Percentiles rank a stretch among this genome's conserved stretches.
Evolutionary conservation across 2,329 filamentous ascomycete genomes (phyloP).

Genomic region (Xylaria sp.): DNA sequence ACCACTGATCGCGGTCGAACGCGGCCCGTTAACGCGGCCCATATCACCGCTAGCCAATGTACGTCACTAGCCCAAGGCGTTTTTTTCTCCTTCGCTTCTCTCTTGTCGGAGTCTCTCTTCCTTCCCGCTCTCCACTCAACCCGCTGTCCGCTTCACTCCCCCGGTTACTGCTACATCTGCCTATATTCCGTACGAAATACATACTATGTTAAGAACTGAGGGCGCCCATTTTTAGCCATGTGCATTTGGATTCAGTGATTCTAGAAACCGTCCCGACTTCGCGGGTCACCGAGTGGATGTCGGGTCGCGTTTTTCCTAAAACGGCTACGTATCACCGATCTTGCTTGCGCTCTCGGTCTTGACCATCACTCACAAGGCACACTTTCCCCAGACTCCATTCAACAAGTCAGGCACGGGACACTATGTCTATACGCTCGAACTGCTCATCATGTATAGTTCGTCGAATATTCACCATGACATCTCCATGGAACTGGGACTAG

Average conservation of each 20-base stretch:
- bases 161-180: conserved; percentile 19
- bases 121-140: not conserved
- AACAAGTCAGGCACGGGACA: not conserved
- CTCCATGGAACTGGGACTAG: not conserved
- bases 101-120: not conserved
- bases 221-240: conserved; percentile 22
- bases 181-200: not conserved
- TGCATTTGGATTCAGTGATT: conserved; percentile 19
- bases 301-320: conserved; percentile 11
- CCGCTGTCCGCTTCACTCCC: not conserved
- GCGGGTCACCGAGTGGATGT: conserved; percentile 16
- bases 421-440: too few relatives aligned
- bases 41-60: not conserved
- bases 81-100: not conserved
- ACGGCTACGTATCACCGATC: conserved; percentile 2
- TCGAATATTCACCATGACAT: not conserved
- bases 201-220: conserved; percentile 15
- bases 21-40: conserved; percentile 28
- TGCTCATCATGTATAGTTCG: not conserved
- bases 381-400: conserved; percentile 1
- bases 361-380: conserved; percentile 15
- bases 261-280: conserved; percentile 16
- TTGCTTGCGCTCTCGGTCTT: conserved; percentile 1
- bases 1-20: conserved; percentile 16
- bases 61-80: conserved; percentile 21